Base-by-base conservation (phyloP, 345 rosid species). In the Hibiscus mutabilis region DNA sequence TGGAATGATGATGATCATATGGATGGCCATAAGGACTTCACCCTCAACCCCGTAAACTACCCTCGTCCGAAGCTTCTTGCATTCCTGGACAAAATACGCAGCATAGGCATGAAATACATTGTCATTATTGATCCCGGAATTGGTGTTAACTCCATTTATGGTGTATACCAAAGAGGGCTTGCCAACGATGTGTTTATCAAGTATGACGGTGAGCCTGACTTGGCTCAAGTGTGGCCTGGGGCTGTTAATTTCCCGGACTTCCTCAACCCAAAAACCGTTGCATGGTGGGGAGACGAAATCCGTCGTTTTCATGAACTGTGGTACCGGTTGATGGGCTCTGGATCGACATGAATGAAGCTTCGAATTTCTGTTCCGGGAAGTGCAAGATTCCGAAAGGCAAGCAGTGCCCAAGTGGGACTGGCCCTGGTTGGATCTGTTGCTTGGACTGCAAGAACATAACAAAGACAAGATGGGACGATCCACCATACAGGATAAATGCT, bases 141-240 rank as follows among this genome's bases (percentile, higher is more conserved):
- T 25, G 47, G 49, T 63, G 96, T 95, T 33, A 95, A 95, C 77
- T 70, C 89, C 16, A 80, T 82, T 58, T 92, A 95, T 61, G 99
- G 97, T 21, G 88, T 84, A 0, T 87, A 87, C 78, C 90, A 89
- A 63, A 80, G 99, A 83, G 99, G 79, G 52, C 71, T 90, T 63
- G 94, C 92, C 19, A 83, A 87, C 15, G 97, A 92, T 59, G 94
- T 95, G 59, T 95, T 95, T 76, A 92, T 95, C 82, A 95, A 92
- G 83, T 88, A 95, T 42, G 83, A 82, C 3, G 98, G 96, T 10
- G 86, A 92, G 76, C 94, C 94, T 9, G 92, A 73, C 82, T 64
- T 95, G 21, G 99, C 97, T 72, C 99, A 95, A 82, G 99, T 92
- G 16, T 95, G 98, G 99, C 99, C 98, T 0, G 99, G 99, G 44